Conservation (phyloP, 805 yeast genomes). For the Schwanniomyces sp. region DNA sequence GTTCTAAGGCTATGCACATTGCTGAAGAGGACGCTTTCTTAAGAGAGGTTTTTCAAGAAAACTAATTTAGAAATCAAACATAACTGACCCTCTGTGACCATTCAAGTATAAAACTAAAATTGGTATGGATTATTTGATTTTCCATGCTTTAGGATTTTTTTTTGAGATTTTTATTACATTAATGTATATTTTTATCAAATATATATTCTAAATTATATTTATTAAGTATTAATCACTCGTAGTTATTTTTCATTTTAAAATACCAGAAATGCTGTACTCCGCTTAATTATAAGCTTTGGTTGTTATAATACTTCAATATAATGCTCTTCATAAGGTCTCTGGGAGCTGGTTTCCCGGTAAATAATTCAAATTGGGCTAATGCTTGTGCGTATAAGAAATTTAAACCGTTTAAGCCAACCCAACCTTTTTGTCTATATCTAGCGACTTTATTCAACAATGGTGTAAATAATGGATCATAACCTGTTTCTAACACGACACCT, state of each 20-base stretch:
- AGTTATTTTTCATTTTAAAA: not conserved
- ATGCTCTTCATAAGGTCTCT: slow-evolving; percentile 9
- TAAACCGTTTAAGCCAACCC: slow-evolving; percentile 14
- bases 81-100: not conserved
- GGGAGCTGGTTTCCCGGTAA: slow-evolving; percentile 15
- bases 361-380: slow-evolving; percentile 15
- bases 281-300: not conserved
- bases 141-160: not conserved
- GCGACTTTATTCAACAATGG: slow-evolving; percentile 6
- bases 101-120: not conserved
- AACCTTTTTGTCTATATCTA: slow-evolving; percentile 8
- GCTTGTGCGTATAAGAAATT: slow-evolving; percentile 13
- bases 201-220: not conserved
- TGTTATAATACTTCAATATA: not conserved
- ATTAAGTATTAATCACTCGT: not conserved
- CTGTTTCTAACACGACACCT: slow-evolving; percentile 14
- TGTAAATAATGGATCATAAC: slow-evolving; percentile 11
- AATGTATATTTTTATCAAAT: not conserved
- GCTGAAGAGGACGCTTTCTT: slow-evolving; percentile 89
- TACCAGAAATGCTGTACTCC: too few relatives aligned
- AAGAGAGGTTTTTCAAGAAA: slow-evolving; percentile 61
- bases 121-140: not conserved
- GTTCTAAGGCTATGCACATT: slow-evolving; percentile 82
- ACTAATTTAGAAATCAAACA: not conserved
- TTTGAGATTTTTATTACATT: not conserved